phyloP scores from a whole-genome alignment of 805 yeast genomes.

The Kluyveromyces nonfermentans region DNA sequence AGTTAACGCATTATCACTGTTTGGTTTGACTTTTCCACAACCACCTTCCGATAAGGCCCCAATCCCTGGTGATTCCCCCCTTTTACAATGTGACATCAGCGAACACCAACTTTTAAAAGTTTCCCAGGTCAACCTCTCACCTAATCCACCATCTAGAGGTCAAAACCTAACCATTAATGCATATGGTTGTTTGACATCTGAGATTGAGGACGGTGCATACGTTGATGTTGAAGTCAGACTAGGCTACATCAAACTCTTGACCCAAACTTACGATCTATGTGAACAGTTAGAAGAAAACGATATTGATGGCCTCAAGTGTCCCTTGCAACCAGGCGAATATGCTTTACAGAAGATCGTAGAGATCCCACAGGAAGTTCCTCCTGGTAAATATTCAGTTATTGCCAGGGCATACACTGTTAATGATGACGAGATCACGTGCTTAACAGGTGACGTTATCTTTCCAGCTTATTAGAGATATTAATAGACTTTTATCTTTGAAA shows the following conservation, averaged over 20 bases:
- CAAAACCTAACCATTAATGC: slow-evolving; percentile 72
- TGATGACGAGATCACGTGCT: slow-evolving; percentile 75
- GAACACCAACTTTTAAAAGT: slow-evolving; percentile 57
- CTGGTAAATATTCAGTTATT: slow-evolving; percentile 78
- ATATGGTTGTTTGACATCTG: slow-evolving; percentile 46
- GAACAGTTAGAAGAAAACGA: slow-evolving; percentile 79
- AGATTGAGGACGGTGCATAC: slow-evolving; percentile 76
- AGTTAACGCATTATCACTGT: neutral
- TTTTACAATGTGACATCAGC: slow-evolving; percentile 61
- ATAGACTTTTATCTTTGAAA: neutral
- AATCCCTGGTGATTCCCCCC: slow-evolving; percentile 86
- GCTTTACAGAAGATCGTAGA: slow-evolving; percentile 61
- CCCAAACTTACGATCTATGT: slow-evolving; percentile 89
- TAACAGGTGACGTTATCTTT: slow-evolving; percentile 57
- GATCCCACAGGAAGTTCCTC: slow-evolving; percentile 88
- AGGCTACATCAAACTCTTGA: slow-evolving; percentile 81
- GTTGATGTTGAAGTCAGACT: slow-evolving; percentile 89
- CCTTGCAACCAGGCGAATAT: slow-evolving; percentile 62
- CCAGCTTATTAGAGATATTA: slow-evolving; percentile 19
- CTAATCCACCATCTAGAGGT: slow-evolving; percentile 91
- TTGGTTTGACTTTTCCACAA: slow-evolving; percentile 10
- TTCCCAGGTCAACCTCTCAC: slow-evolving; percentile 49
- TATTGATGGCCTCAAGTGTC: slow-evolving; percentile 53
- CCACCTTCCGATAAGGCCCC: slow-evolving; percentile 36
- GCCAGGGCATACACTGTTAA: slow-evolving; percentile 87